Base-by-base conservation (phyloP, 2,329 filamentous ascomycete genomes). In the Colletotrichum australisinense region DNA sequence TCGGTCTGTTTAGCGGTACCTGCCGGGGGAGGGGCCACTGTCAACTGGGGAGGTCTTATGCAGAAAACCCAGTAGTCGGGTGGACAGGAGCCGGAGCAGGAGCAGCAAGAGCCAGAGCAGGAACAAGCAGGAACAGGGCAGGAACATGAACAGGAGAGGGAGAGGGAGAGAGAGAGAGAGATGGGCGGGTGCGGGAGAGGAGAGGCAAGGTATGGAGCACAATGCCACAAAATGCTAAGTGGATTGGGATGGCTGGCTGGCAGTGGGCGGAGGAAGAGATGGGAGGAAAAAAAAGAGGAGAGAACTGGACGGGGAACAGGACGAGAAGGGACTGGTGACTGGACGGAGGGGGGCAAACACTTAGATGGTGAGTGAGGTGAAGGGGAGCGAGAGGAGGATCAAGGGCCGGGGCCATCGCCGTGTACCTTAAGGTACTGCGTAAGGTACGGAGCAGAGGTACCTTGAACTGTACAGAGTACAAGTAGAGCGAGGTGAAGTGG, bases 51-150 rank as follows among this genome's bases (percentile, higher is more conserved):
- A 49, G 46, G 30, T 35, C 67, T 73, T 65, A 65, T 70, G 70
- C 67, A 70, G 67, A 70, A 65, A 65, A 60, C 70, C 67, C 70
- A 73, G 67, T 55, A 60, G 67, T 60, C 66, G 66, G 66, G 58
- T 70, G 70, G 70, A 59, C 70, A 65, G 53, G 53, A 56, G 42
- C 53, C 53, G 66, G 57, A 68, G 42, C 62, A 67, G 57, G 38
- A 58, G 28, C 38, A 63, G 64, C 49, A 68, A 55, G 49, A 63
- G 46, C 22, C 63, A 64, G 69, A 57, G 42, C 49, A 68, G 57
- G 64, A 68, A 42, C 38, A 19, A 5, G 64, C 49, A 68, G 60
- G 46, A 63, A 26, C 49, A 72, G 69, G 30, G 8, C 35, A 38
- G 35, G 35, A 16, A 24, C 49, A 72, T 64, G 64, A 57, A 55